A percentile compares a stretch with the other conserved stretches of the same genome.
These are phyloP conservation scores for Dendrocalamus sinicus DNA, from an alignment of 176 grass and related monocot genomes.

Conservation along the genomic window DNA sequence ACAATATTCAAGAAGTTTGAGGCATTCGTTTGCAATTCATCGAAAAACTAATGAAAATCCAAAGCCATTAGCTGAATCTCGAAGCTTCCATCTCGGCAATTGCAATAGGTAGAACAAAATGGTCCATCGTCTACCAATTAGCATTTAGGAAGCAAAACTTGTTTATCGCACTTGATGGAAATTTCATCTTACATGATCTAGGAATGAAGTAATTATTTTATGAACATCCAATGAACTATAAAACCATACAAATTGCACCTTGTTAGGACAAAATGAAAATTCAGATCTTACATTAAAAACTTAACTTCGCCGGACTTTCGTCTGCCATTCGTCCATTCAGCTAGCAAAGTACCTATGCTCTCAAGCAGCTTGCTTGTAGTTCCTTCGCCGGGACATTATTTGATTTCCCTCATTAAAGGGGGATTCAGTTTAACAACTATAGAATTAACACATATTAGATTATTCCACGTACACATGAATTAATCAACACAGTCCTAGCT, in stretches of 20 bases:
- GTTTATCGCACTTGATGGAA: background rate
- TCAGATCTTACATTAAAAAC: background rate
- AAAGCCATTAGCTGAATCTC: background rate
- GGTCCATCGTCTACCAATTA: background rate
- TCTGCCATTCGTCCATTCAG: background rate
- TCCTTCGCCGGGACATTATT: conserved; percentile 16
- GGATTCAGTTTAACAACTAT: conserved; percentile 7
- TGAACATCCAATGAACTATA: conserved; percentile 33
- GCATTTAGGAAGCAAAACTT: background rate
- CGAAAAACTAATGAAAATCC: background rate
- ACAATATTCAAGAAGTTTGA: background rate
- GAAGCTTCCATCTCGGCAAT: background rate
- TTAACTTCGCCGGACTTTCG: background rate
- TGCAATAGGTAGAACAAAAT: background rate
- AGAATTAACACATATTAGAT: conserved; percentile 16
- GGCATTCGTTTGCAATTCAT: background rate
- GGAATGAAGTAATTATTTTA: conserved; percentile 33
- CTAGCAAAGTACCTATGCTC: background rate
- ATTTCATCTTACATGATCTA: background rate
- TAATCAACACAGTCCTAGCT: conserved; percentile 34
- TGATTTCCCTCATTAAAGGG: background rate
- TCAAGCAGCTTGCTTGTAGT: background rate
- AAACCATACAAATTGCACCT: background rate
- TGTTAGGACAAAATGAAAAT: conserved; percentile 12
- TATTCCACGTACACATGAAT: conserved; percentile 22